Percentiles rank a stretch among this genome's conserved stretches.
Conservation (phyloP, 169 alveolate species). For the Eimeria sp. region DNA sequence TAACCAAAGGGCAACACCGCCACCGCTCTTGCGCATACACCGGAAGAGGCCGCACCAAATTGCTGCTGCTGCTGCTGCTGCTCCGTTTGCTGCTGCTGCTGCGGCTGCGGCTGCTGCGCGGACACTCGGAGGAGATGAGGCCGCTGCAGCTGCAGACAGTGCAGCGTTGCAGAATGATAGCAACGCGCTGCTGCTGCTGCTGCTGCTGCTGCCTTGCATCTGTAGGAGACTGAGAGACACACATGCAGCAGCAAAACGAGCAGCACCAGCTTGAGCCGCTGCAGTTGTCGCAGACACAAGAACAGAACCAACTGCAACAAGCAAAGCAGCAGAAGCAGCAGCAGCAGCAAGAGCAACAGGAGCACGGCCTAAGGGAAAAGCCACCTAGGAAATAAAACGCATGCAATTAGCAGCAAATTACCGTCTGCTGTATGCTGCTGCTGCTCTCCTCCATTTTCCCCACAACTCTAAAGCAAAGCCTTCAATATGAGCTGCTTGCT, state of each 20-base stretch:
- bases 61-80: constrained; percentile 29
- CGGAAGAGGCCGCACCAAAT: constrained; percentile 74
- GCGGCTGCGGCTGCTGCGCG: too few species aligned
- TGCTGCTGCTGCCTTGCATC: constrained; percentile 51
- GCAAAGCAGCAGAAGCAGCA: too few species aligned
- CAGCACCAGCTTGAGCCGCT: too few species aligned
- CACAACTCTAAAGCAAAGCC: constrained; percentile 44
- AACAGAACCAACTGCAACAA: neutral
- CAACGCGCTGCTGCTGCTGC: constrained; percentile 40
- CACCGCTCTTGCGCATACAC: constrained; percentile 49
- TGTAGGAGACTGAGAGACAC: constrained; percentile 61
- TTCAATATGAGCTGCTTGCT: constrained; percentile 27
- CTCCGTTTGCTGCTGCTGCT: too few species aligned
- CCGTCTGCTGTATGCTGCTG: constrained; percentile 45
- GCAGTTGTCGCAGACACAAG: neutral
- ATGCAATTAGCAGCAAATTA: neutral
- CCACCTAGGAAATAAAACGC: too few species aligned
- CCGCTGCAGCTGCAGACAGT: constrained; percentile 44
- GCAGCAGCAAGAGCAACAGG: neutral
- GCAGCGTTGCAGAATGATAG: constrained; percentile 36
- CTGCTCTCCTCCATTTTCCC: constrained; percentile 30
- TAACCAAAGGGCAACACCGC: constrained; percentile 15
- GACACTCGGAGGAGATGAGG: neutral
- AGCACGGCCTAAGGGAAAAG: neutral
- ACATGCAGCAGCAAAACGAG: neutral